Evolutionary conservation across 208 protist genomes (phyloP).

Genomic region (Angomonas deanei): DNA sequence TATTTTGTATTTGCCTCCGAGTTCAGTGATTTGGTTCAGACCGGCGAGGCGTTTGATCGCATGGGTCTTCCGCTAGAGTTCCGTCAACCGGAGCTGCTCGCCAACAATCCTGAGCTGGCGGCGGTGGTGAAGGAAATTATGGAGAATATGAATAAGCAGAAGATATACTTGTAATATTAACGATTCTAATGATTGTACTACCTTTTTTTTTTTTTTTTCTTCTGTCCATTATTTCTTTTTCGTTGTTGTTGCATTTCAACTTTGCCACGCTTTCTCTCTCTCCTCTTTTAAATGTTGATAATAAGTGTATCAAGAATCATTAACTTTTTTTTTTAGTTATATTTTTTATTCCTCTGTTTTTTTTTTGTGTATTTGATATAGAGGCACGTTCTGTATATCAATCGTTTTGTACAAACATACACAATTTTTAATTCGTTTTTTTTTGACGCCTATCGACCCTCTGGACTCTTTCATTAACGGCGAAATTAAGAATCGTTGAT

Average conservation of each 20-base stretch:
- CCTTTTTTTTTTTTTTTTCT: slow-evolving; percentile 13
- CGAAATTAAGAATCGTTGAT: too few species aligned
- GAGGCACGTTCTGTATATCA: not conserved
- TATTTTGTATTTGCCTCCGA: slow-evolving; percentile 2
- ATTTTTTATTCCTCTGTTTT: not conserved
- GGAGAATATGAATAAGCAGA: not conserved
- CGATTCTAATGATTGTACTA: slow-evolving; percentile 23
- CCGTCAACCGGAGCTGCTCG: not conserved
- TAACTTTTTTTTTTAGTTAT: not conserved
- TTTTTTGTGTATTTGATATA: not conserved
- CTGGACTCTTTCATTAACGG: too few species aligned
- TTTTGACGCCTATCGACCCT: too few species aligned
- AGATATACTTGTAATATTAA: slow-evolving; percentile 22
- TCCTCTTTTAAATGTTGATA: not conserved
- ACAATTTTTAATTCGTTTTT: not conserved
- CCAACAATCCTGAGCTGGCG: not conserved
- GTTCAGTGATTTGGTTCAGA: slow-evolving; percentile 1
- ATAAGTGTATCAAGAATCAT: not conserved
- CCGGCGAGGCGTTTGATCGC: not conserved
- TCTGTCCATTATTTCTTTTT: slow-evolving; percentile 4
- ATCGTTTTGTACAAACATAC: not conserved
- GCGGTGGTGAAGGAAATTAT: not conserved
- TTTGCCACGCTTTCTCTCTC: not conserved
- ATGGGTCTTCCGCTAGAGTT: slow-evolving; percentile 3
- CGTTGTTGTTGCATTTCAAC: not conserved